These are phyloP conservation scores for Vairimorpha ceranae DNA, from an alignment of 371 early-diverging fungal genomes.

Conservation along the genomic window DNA sequence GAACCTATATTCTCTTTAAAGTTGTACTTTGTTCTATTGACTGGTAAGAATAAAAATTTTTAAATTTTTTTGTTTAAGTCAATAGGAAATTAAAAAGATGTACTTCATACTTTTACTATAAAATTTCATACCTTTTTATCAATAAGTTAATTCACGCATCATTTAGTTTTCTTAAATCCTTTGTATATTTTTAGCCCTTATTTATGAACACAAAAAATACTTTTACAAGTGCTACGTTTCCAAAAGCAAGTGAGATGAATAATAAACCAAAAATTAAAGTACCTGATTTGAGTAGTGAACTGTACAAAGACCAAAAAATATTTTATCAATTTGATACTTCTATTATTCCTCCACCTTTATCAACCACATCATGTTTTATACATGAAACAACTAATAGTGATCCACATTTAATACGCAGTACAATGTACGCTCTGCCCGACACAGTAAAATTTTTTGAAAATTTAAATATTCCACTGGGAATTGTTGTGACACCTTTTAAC, in stretches of 20 bases:
- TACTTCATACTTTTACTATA: no score
- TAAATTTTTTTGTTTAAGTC: no score
- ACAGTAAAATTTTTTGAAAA: slow-evolving; percentile 47
- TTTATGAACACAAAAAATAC: slow-evolving; percentile 27
- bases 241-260: slow-evolving; percentile 23
- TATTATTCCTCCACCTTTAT: slow-evolving; percentile 35
- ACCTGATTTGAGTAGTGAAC: slow-evolving; percentile 28
- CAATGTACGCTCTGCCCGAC: slow-evolving; percentile 59
- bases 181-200: neutral
- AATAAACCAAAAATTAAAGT: slow-evolving; percentile 34
- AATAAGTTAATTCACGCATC: no score
- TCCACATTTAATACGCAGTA: slow-evolving; percentile 46
- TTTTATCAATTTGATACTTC: slow-evolving; percentile 28
- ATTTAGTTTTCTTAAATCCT: neutral
- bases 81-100: no score
- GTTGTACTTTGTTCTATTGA: no score
- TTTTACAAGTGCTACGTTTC: slow-evolving; percentile 18
- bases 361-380: slow-evolving; percentile 47
- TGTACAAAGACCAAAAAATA: slow-evolving; percentile 26
- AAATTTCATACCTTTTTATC: no score
- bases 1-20: no score
- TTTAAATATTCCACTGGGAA: slow-evolving; percentile 53
- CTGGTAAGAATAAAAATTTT: no score
- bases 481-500: slow-evolving; percentile 56
- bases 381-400: slow-evolving; percentile 43